phyloP scores from a whole-genome alignment of 2,329 filamentous ascomycete species.

The Hymenoscyphus albidus region DNA sequence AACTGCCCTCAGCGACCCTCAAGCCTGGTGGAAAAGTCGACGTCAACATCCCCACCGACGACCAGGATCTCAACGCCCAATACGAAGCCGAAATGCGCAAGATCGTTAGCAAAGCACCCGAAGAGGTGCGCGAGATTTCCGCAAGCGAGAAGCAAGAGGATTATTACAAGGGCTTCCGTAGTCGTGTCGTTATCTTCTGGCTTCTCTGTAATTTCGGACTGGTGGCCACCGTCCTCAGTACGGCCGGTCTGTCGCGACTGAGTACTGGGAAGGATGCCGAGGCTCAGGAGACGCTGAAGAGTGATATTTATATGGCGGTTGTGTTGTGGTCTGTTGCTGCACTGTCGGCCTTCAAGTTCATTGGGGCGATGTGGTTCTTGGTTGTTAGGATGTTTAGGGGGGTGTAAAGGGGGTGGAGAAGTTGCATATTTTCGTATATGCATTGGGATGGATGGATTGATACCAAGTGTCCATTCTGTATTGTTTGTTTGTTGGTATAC shows the following conservation, averaged over 20 bases:
- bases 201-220: slow-evolving; percentile 95
- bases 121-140: slow-evolving; percentile 60
- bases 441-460: too few relatives aligned
- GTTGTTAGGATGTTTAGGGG: slow-evolving; percentile 80
- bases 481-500: too few relatives aligned
- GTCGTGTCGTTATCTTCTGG: slow-evolving; percentile 87
- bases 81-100: slow-evolving; percentile 80
- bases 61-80: slow-evolving; percentile 90
- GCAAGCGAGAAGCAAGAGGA: slow-evolving; percentile 83
- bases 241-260: slow-evolving; percentile 74
- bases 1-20: slow-evolving; percentile 80
- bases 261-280: slow-evolving; percentile 71
- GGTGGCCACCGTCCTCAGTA: slow-evolving; percentile 78
- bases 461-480: too few relatives aligned
- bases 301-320: slow-evolving; percentile 35
- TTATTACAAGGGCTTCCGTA: slow-evolving; percentile 96
- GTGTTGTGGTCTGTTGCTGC: slow-evolving; percentile 38
- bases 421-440: background rate
- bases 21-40: slow-evolving; percentile 96
- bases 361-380: slow-evolving; percentile 53
- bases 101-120: slow-evolving; percentile 71
- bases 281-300: slow-evolving; percentile 59
- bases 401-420: slow-evolving; percentile 43
- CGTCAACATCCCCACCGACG: slow-evolving; percentile 78
- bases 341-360: slow-evolving; percentile 34